Base-by-base conservation (phyloP, 345 rosid genomes). In the Pistacia vera region DNA sequence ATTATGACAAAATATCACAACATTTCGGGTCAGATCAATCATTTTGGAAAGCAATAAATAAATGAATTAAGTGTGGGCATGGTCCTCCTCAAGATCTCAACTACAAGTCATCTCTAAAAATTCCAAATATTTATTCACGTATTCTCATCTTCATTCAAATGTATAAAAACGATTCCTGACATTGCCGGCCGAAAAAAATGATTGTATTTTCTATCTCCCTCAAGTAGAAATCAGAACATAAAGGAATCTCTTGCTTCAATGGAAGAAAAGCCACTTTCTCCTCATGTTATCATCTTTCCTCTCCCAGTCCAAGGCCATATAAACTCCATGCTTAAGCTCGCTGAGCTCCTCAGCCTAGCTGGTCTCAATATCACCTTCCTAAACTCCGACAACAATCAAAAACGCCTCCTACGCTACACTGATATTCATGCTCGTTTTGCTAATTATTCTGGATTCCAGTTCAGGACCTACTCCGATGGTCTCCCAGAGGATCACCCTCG, bases 231-330 rank as follows among this genome's bases (percentile, higher is more conserved):
- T 30, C 33, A 30, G 33, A 30, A 30, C 33, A 30, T 30, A 1
- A 30, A 30, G 33, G 18, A 30, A 28, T 25, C 28, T 30, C 41
- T 30, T 4, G 12, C 33, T 30, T 30, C 33, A 30, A 69, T 69
- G 72, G 61, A 33, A 54, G 13, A 54, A 33, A 33, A 55, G 13
- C 48, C 62, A 9, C 10, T 33, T 18, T 12, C 73, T 13, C 82
- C 88, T 48, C 88, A 83, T 41, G 77, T 87, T 0, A 54, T 87
- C 14, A 68, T 85, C 12, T 87, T 87, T 35, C 88, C 85, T 3
- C 11, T 78, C 11, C 88, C 85, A 9, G 57, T 10, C 5, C 84
- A 81, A 52, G 80, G 84, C 85, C 88, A 87, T 52, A 77, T 85
- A 3, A 87, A 74, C 72, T 44, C 84, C 61, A 71, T 81, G 85